Evolutionary conservation across 2,329 filamentous ascomycete genomes (phyloP).

Genomic region (Pseudogymnoascus sp.): DNA sequence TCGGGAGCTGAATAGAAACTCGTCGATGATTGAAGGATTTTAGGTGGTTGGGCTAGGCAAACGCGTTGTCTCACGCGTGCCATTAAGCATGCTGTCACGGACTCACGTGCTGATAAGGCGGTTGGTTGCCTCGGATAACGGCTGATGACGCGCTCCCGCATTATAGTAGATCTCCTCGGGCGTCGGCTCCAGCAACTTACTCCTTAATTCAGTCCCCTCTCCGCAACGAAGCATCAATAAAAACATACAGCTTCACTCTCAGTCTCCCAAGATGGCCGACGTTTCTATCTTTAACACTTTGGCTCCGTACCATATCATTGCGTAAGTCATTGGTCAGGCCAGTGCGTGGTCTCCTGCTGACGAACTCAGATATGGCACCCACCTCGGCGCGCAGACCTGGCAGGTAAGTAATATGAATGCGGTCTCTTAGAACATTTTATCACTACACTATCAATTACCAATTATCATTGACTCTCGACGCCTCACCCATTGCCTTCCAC

Average conservation of each 20-base stretch:
- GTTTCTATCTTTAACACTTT: conserved; percentile 46
- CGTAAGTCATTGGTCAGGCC: conserved; percentile 39
- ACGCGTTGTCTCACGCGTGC: conserved; percentile 7
- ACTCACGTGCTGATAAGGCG: conserved; percentile 17
- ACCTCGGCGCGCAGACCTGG: conserved; percentile 80
- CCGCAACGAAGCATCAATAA: conserved; percentile 4
- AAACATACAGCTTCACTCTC: neutral
- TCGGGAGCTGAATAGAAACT: neutral
- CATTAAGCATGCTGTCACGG: conserved; percentile 12
- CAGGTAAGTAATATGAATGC: conserved; percentile 46
- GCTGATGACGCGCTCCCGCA: conserved; percentile 4
- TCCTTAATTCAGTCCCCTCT: neutral
- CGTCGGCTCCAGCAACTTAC: neutral
- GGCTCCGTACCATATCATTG: conserved; percentile 69
- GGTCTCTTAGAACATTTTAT: neutral
- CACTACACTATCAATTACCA: neutral
- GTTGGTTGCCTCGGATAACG: neutral
- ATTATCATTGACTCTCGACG: neutral
- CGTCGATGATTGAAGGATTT: conserved; percentile 1
- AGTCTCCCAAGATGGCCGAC: conserved; percentile 29
- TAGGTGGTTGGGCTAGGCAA: conserved; percentile 13
- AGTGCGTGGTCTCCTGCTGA: conserved; percentile 11
- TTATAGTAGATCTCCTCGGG: neutral
- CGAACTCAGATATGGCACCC: conserved; percentile 65
- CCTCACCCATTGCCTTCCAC: neutral